Base-by-base conservation (phyloP, 192 early-diverging fungal genomes). In the Anaeromyces robustus region DNA sequence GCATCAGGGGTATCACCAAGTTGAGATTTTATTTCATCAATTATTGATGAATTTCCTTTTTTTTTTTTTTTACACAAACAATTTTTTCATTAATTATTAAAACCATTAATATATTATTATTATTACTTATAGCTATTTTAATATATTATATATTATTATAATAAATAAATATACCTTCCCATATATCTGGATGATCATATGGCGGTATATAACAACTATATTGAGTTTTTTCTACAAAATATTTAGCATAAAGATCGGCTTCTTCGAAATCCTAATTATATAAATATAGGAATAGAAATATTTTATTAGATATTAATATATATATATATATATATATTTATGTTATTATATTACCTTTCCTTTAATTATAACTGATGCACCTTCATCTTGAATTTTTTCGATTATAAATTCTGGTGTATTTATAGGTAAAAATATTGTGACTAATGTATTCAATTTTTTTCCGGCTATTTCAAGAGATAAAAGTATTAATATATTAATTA, bases 1-100 rank as follows among this genome's bases (percentile, higher is more conserved):
- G 89, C 93, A 28, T 89, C 89, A 12, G 93, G 93, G 14, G 88
- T 84, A 30, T 84, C 86, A 29, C 84, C 86, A 18, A 94, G 81
- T 81, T 94, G 92, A 9, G 86, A 79, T 77, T 88, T 89, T n/a
- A 94, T 85, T 82, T 94, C 93, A 14, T 87, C 78, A 4, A 90
- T 83, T 30, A 94, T 87, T 39, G 89, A 89, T 0, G 89, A 86
- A 79, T 93, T 41, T 34, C 32, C 32, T 34, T 34, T 34, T 34
- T 34, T 34, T 34, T 34, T 34, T 34, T 34, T 34, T 34, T 34
- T 34, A 34, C n/a, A n/a, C n/a, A 12, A 7, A 34, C 3, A 7
- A 7, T 34, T 34, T 34, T 34, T 7, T 34, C 32, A 34, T 34
- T 34, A 34, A 34, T 34, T 7, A 34, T 34, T 34, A 34, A n/a